Evolutionary conservation across 1,139 yeast genomes (phyloP), one percentile per base, ranked within the genome.

Genomic region (Geotrichum phurueaensis): DNA sequence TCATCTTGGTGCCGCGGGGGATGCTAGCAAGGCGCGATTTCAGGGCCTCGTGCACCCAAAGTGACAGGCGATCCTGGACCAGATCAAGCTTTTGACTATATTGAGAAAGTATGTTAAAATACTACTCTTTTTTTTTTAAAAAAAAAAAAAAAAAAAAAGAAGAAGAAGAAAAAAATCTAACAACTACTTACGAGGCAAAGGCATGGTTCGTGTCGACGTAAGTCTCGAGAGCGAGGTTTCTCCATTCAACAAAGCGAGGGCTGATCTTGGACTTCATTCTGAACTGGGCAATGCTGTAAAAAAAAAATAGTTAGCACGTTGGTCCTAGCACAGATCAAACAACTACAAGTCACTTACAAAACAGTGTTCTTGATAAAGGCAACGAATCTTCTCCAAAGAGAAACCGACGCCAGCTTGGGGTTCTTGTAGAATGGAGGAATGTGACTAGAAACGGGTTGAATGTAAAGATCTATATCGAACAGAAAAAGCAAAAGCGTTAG

Each of bases 181-280:
- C 12, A 13, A 9, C 15, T 9, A 60, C 71, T 2, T 68, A 63
- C 18, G 75, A 66, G 0, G 90, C 89, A 75, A 87, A 87, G 3
- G 87, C 85, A 67, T 82, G 81, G 73, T 87, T 87, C 20, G 87
- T 84, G 60, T 81, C 79, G 39, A 84, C 85, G 70, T 83, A 87
- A 58, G 77, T 78, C 66, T 86, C 87, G 64, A 87, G 81, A 18
- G 91, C 90, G 54, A 80, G 80, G 71, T 87, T 87, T 70, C 85
- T 86, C 92, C 92, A 87, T 63, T 83, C 79, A 54, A 84, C 75
- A 71, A 86, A 85, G 54, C 84, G 78, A 27, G 91, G 89, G 69
- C 81, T 84, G 66, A 83, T 75, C 47, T 85, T 85, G 59, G 87
- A 83, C 65, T 83, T 84, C 67, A 82, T 79, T 65, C 87, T 82